Evolutionary conservation across 1,284 basidiomycete species (phyloP), one percentile per base, ranked within the genome.

Genomic region (Schizophyllum commune): DNA sequence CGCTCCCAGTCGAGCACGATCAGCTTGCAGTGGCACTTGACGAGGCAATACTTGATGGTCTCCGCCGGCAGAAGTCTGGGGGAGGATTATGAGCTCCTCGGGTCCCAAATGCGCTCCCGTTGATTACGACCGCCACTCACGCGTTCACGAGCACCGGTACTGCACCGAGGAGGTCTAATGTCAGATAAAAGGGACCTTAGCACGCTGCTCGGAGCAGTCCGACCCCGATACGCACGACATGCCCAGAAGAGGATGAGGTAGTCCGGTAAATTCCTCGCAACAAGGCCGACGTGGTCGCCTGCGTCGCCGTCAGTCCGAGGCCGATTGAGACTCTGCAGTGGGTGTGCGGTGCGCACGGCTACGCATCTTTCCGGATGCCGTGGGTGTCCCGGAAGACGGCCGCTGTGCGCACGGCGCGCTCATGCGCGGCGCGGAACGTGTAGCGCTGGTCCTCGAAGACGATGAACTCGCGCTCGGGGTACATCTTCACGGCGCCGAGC

Each of bases 261-360:
- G 60, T 82, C 78, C 2, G 80, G 82, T 63, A 78, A 79, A 69
- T 89, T 89, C 53, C 86, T 78, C 59, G 79, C 79, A 58, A 81
- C 79, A 34, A 89, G 81, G 0, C 77, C 84, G 32, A 89, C 80
- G 62, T 83, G 68, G 64, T 79, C 85, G 22, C 86, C 82, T 67
- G 33, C 11, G 20, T n/a, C 13, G 15, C 8, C 20, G 58, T 52
- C 21, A 59, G 47, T 17, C 32, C 68, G 62, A 79, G 57, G 15
- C 54, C 32, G 55, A 60, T n/a, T 32, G 62, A 33, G 9, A 57
- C 27, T 22, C 58, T 27, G n/a, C 4, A 17, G 22, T 39, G 33
- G 39, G 7, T 17, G 1, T 13, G 39, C 7, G 21, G 27, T 27
- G 27, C 27, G 27, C 27, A 27, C 27, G 27, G 27, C 2, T 20